Base-by-base conservation (phyloP, 495 filamentous ascomycete species). In the Rhizodiscina lignyota region DNA sequence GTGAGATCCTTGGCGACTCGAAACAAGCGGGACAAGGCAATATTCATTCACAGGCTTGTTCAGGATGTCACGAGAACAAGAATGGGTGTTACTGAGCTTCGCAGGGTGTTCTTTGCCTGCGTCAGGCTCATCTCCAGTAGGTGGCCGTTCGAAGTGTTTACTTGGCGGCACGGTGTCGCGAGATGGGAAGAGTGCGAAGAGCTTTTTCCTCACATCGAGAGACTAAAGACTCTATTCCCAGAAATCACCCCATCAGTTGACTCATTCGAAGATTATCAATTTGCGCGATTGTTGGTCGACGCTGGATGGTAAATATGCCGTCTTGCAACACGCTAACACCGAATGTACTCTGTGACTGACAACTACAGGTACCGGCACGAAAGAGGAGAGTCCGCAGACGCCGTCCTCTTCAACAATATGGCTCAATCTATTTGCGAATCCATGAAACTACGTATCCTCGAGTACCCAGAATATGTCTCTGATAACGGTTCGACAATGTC, bases 41-140 rank as follows among this genome's bases (percentile, higher is more conserved):
- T 58, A 18, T 48, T 41, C 5, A 42, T 55, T 4, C 55, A 58
- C 42, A 47, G 53, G 2, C 34, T 55, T 12, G 45, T 60, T 2
- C 55, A 57, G 43, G 52, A 59, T 30, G 39, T 47, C 1, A 30
- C 48, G 2, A 27, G 40, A 24, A 30, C 39, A 18, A 42, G 28
- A n/a, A 50, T 58, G 45, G 35, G 34, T 33, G 20, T 13, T 33
- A n/a, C 21, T 24, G 34, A 39, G 20, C 43, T 32, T 31, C 32
- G n/a, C 4, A 13, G 10, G 11, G 35, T 44, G 10, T 51, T 55
- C 26, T 26, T 42, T 18, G 21, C 18, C 2, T 17, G 43, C 12
- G 47, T 55, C n/a, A 13, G 29, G 12, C 30, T 51, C 10, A 34
- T 57, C 6, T 50, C 37, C 32, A 15, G 17, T 2, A 23, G 30